Base-by-base conservation (phyloP, 371 early-diverging fungal genomes). In the Zychaea mexicana region DNA sequence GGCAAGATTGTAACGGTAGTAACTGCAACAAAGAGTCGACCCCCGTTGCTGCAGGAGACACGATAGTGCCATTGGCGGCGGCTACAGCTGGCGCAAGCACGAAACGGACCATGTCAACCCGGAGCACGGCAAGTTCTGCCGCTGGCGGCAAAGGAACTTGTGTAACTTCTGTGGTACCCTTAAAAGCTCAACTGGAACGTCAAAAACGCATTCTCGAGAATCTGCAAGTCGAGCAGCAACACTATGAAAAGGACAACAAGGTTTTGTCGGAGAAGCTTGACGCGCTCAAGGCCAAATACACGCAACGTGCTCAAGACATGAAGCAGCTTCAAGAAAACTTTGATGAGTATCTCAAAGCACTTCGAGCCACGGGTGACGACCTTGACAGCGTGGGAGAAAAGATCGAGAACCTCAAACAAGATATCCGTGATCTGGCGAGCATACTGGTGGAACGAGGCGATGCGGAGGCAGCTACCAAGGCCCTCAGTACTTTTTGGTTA, bases 361-460 rank as follows among this genome's bases (percentile, higher is more conserved):
- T 78, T 15, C 74, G 82, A 15, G 77, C 74, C 13, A 74, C 77
- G n/a, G 68, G 65, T 13, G 82, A 81, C 46, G 72, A 70, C 32
- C 59, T 70, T 2, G 46, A 65, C 10, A 67, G 67, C n/a, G 71
- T 81, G 15, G 55, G 53, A 6, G 26, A 30, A 19, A 69, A 69
- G 28, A 49, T 81, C 12, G 24, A 32, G 7, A 31, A 62, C 1
- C 59, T 81, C 2, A 57, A 70, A 36, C 55, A 68, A 19, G 30
- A 30, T 5, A 81, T 81, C 32, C 45, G 57, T 9, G 59, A 27
- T 22, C 42, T 81, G 15, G 79, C 75, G 13, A 47, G 33, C 17
- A 67, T 68, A 13, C 31, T 80, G 8, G 30, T 70, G 58, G 69
- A 56, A 52, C 52, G 69, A 24, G 74, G 68, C 7, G 73, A 74